phyloP scores from a whole-genome alignment of 2,329 filamentous ascomycete species.

The Phialocephala sp. region DNA sequence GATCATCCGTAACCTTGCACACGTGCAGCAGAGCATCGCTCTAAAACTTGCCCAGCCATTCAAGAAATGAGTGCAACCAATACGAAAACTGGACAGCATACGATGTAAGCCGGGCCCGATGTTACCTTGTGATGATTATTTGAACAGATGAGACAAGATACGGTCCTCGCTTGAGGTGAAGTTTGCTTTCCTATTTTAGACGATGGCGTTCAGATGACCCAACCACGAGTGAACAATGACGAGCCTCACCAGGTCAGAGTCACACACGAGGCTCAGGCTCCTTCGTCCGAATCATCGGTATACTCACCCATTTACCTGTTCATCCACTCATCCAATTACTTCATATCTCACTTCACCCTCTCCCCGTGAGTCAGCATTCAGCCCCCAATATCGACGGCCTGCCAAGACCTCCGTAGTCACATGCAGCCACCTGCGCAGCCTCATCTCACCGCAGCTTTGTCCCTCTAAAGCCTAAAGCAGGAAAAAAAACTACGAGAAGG shows the following conservation, averaged over 20 bases:
- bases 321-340: background rate
- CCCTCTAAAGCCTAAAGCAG: background rate
- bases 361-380: background rate
- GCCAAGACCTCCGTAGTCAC: constrained; percentile 4
- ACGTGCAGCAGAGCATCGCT: too few relatives aligned
- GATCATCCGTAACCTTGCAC: background rate
- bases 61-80: too few relatives aligned
- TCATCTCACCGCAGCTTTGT: background rate
- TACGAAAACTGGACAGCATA: background rate
- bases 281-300: background rate
- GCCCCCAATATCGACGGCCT: background rate
- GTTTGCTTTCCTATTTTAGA: background rate
- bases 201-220: background rate
- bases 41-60: too few relatives aligned
- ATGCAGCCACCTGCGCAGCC: background rate
- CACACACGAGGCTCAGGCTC: constrained; percentile 6
- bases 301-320: background rate
- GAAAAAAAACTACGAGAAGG: background rate
- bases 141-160: background rate
- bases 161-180: background rate
- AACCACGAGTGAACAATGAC: constrained; percentile 6
- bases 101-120: background rate
- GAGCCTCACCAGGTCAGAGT: constrained; percentile 3
- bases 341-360: constrained; percentile 1
- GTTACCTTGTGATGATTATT: background rate